Evolutionary conservation across 75 land plant genomes (phyloP).

Genomic region (Cupressus sempervirens): DNA sequence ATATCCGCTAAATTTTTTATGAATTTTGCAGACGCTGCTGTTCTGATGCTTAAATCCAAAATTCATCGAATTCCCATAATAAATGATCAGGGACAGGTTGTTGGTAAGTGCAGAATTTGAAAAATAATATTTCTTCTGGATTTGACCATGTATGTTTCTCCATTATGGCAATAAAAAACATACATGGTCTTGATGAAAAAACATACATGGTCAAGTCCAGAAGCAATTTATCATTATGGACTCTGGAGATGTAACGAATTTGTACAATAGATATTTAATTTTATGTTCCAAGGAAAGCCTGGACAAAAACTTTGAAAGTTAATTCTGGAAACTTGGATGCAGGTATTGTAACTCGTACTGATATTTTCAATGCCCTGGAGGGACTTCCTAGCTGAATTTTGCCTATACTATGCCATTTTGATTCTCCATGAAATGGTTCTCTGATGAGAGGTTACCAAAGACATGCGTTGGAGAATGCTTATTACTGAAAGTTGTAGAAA

Average conservation of each 20-base stretch:
- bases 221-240: too few relatives aligned
- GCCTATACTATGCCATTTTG: not conserved
- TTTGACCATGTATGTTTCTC: too few relatives aligned
- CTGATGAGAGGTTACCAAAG: not conserved
- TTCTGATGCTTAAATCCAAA: conserved; percentile 60
- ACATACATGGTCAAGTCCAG: too few relatives aligned
- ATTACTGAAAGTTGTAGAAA: not conserved
- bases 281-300: not conserved
- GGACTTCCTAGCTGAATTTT: conserved; percentile 11
- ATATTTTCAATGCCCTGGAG: conserved; percentile 68
- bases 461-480: not conserved
- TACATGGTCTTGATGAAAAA: too few relatives aligned
- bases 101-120: conserved; percentile 36
- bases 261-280: not conserved
- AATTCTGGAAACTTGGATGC: conserved; percentile 3
- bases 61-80: conserved; percentile 69
- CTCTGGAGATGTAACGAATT: too few relatives aligned
- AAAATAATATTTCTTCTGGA: too few relatives aligned
- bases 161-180: too few relatives aligned
- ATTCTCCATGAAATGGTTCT: not conserved
- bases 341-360: conserved; percentile 80
- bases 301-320: not conserved
- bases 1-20: not conserved
- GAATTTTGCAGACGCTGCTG: conserved; percentile 55
- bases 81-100: conserved; percentile 49